These are phyloP conservation scores for Eimeria maxima DNA, from an alignment of 169 alveolate genomes.

Conservation along the genomic window DNA sequence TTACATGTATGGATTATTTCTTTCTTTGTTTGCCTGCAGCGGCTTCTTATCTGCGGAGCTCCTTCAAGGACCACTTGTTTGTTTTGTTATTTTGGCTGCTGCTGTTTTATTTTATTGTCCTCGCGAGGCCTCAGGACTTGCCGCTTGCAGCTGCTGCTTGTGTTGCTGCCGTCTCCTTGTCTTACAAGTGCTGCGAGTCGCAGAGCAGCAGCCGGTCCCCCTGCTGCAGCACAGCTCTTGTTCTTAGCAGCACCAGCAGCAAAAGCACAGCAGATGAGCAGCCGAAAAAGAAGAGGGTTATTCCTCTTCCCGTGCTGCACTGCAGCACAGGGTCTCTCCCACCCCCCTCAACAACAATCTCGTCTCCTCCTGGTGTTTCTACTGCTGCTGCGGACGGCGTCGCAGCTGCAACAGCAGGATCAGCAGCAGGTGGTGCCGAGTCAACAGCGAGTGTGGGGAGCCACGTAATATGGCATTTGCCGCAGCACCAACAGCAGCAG, in stretches of 20 bases:
- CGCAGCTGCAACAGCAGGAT: constrained; percentile 9
- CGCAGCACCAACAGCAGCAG: constrained; percentile 30
- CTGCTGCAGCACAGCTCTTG: constrained; percentile 72
- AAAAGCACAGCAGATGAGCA: not conserved
- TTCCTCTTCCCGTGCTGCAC: constrained; percentile 51
- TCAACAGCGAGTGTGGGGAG: not conserved
- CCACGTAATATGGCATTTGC: not conserved
- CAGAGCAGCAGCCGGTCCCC: constrained; percentile 43
- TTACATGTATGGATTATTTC: not conserved
- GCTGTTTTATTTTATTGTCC: not conserved
- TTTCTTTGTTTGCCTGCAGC: not conserved
- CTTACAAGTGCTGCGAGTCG: constrained; percentile 42
- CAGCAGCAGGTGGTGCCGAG: not conserved
- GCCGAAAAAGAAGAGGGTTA: not conserved
- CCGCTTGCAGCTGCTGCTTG: constrained; percentile 47
- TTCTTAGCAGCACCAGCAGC: constrained; percentile 37
- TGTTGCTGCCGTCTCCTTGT: constrained; percentile 46
- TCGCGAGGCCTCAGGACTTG: constrained; percentile 40
- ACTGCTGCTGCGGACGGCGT: not conserved
- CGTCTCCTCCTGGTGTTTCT: not conserved
- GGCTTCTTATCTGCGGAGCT: not conserved
- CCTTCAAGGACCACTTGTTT: not conserved
- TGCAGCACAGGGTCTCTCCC: constrained; percentile 60
- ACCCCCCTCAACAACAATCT: not conserved
- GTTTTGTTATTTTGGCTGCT: constrained; percentile 55